Conservation (phyloP, 1,284 basidiomycete species). For the Pseudozyma thailandica region DNA sequence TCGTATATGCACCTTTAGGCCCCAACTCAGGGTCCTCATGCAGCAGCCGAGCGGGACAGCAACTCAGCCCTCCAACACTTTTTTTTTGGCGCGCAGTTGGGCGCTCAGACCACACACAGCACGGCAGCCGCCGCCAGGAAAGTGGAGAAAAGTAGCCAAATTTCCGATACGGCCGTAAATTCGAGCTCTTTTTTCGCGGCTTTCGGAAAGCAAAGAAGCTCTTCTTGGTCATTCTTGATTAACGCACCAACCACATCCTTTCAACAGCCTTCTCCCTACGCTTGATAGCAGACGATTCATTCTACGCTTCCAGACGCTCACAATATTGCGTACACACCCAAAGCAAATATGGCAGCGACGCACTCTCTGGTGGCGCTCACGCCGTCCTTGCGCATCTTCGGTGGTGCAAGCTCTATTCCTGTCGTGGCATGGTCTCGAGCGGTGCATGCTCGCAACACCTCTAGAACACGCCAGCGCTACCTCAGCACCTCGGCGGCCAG, state of each 20-base stretch:
- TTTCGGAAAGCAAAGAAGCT: constrained; percentile 11
- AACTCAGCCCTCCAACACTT: constrained; percentile 16
- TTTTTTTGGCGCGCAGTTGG: neutral
- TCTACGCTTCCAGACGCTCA: too few species aligned
- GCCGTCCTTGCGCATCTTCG: constrained; percentile 16
- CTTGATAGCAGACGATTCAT: too few species aligned
- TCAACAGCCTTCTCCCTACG: neutral
- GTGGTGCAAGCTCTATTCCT: neutral
- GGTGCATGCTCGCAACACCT: neutral
- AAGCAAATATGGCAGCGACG: constrained; percentile 5
- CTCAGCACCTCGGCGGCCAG: constrained; percentile 5
- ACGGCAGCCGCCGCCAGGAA: neutral
- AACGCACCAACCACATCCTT: neutral
- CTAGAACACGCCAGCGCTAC: neutral
- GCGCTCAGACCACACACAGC: constrained; percentile 10
- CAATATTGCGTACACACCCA: neutral
- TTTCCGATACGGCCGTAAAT: constrained; percentile 24
- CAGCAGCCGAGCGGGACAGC: constrained; percentile 1
- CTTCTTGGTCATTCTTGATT: neutral
- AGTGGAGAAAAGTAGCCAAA: constrained; percentile 4
- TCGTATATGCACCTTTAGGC: neutral
- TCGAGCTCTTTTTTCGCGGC: constrained; percentile 11
- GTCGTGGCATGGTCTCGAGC: constrained; percentile 10
- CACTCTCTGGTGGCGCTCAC: constrained; percentile 7
- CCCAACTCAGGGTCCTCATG: constrained; percentile 30